Percentiles rank a stretch among this genome's conserved stretches.
phyloP scores from a whole-genome alignment of 768 basidiomycete genomes.

The Agaricus subrufescens region DNA sequence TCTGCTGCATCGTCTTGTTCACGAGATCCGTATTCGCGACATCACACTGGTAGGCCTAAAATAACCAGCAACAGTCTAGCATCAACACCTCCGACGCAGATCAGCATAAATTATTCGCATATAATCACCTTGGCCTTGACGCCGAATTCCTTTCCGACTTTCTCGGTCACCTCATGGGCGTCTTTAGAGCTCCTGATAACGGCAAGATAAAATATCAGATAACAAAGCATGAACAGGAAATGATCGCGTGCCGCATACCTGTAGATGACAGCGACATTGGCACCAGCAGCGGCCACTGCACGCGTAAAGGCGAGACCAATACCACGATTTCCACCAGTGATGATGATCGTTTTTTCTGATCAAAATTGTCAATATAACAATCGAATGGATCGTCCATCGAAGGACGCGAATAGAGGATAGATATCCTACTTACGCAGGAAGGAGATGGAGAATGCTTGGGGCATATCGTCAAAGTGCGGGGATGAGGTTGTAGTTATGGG shows the following conservation, averaged over 20 bases:
- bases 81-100: no score
- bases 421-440: background rate
- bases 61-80: no score
- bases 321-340: constrained; percentile 61
- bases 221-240: background rate
- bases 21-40: constrained; percentile 45
- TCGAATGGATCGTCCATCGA: background rate
- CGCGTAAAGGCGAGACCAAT: constrained; percentile 53
- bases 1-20: constrained; percentile 37
- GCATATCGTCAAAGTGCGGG: background rate
- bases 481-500: background rate
- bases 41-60: constrained; percentile 58
- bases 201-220: background rate
- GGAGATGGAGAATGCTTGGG: background rate
- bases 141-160: constrained; percentile 42
- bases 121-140: constrained; percentile 37
- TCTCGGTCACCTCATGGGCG: constrained; percentile 42
- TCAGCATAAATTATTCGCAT: background rate
- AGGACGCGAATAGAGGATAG: no score
- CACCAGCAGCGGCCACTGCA: constrained; percentile 51
- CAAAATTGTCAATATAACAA: background rate
- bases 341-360: constrained; percentile 42
- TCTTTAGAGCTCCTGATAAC: constrained; percentile 37
- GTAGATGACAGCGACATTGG: constrained; percentile 60
- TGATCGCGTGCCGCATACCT: constrained; percentile 23